phyloP scores from a whole-genome alignment of 2,329 filamentous ascomycete species.

The Arthrinium phaeospermum region DNA sequence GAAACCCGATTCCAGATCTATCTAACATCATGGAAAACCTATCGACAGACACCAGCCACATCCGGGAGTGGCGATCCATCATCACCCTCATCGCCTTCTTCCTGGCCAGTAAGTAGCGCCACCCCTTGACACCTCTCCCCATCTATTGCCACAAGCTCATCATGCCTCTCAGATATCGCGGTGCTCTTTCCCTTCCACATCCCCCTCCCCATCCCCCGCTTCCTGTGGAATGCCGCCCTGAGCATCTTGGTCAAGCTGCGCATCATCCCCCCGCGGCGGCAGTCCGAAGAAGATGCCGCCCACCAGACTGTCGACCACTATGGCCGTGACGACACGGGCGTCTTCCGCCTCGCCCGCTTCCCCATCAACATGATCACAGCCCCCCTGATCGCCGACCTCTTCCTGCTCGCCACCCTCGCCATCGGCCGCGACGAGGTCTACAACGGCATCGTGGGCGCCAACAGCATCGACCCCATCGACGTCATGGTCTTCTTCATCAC shows the following conservation, averaged over 20 bases:
- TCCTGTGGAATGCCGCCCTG: conserved; percentile 44
- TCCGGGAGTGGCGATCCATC: conserved; percentile 73
- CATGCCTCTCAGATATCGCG: conserved; percentile 58
- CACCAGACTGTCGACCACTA: too few relatives aligned
- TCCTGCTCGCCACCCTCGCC: conserved; percentile 71
- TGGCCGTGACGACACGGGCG: neutral
- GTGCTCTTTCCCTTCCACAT: conserved; percentile 74
- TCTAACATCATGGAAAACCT: neutral
- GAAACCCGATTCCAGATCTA: neutral
- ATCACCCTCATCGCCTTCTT: conserved; percentile 73
- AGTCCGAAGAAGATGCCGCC: conserved; percentile 36
- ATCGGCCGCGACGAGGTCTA: conserved; percentile 71
- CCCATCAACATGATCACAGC: conserved; percentile 75
- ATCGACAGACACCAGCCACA: conserved; percentile 55
- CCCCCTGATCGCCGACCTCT: conserved; percentile 73
- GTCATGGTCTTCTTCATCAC: conserved; percentile 81
- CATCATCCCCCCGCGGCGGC: conserved; percentile 52
- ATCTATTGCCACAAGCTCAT: neutral
- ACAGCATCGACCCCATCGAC: conserved; percentile 71
- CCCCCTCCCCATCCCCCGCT: conserved; percentile 64
- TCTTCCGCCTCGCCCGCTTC: conserved; percentile 43
- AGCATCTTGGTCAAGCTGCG: conserved; percentile 50
- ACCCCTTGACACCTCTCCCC: neutral
- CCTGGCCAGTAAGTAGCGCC: conserved; percentile 65
- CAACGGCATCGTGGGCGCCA: conserved; percentile 69